Percentiles rank a stretch among this genome's conserved stretches.
Conservation (phyloP, 495 filamentous ascomycete species). For the Niebla homalea region DNA sequence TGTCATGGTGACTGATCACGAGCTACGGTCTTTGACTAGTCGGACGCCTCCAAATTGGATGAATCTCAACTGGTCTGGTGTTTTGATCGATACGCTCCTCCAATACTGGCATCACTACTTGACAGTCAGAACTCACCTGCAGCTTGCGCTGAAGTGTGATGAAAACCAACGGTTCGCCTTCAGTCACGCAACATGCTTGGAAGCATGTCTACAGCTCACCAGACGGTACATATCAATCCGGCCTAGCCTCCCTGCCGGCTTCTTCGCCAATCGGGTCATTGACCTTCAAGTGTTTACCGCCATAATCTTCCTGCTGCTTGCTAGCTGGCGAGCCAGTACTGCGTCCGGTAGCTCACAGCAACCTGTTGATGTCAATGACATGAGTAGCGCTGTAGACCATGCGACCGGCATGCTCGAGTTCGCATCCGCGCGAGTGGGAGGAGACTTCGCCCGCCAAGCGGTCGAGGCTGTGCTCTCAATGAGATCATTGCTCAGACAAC, state of each 20-base stretch:
- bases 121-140: conserved; percentile 20
- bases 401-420: conserved; percentile 4
- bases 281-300: conserved; percentile 25
- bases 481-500: conserved; percentile 12
- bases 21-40: conserved; percentile 16
- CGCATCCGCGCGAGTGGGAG: conserved; percentile 7
- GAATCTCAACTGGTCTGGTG: conserved; percentile 2
- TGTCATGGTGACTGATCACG: conserved; percentile 12
- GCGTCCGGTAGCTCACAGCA: conserved; percentile 7
- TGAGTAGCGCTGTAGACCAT: neutral
- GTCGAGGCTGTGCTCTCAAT: conserved; percentile 14
- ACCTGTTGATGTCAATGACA: conserved; percentile 8
- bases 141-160: conserved; percentile 18
- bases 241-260: conserved; percentile 14
- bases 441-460: conserved; percentile 11
- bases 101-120: conserved; percentile 21
- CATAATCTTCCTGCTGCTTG: conserved; percentile 18
- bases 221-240: conserved; percentile 17
- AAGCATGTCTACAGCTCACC: conserved; percentile 18
- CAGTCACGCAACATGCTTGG: conserved; percentile 18
- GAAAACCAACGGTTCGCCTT: conserved; percentile 12
- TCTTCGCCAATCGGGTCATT: conserved; percentile 20
- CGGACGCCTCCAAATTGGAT: conserved; percentile 20
- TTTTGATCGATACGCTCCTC: conserved; percentile 17
- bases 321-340: conserved; percentile 8